A percentile compares a stretch with the other conserved stretches of the same genome.
Evolutionary conservation across 495 filamentous ascomycete genomes (phyloP).

Genomic region (Penicillium paxilli): DNA sequence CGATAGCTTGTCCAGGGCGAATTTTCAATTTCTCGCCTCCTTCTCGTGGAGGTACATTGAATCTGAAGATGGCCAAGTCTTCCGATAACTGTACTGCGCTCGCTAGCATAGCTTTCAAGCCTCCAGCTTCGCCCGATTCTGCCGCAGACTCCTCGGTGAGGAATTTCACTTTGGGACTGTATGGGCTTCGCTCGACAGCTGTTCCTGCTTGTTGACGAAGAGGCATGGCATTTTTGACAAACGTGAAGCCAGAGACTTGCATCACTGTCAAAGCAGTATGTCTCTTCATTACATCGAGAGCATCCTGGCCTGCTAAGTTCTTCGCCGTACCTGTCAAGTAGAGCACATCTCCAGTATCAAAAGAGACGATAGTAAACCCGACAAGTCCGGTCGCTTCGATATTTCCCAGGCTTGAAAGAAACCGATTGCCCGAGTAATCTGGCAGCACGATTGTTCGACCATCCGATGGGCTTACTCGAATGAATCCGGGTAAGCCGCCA

Average conservation of each 20-base stretch:
- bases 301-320: constrained; percentile 9
- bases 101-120: constrained; percentile 3
- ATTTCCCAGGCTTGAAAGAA: constrained; percentile 18
- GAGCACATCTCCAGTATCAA: constrained; percentile 16
- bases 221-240: constrained; percentile 14
- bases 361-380: constrained; percentile 16
- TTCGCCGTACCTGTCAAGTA: constrained; percentile 17
- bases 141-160: constrained; percentile 10
- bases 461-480: constrained; percentile 17
- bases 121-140: not conserved
- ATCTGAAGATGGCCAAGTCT: constrained; percentile 15
- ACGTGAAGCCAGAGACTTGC: constrained; percentile 14
- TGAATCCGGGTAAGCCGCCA: constrained; percentile 15
- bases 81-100: constrained; percentile 7
- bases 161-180: constrained; percentile 20
- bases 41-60: constrained; percentile 2
- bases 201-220: constrained; percentile 13
- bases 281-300: constrained; percentile 13
- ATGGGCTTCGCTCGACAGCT: constrained; percentile 16
- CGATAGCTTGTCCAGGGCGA: constrained; percentile 16
- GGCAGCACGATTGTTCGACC: constrained; percentile 18
- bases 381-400: constrained; percentile 15
- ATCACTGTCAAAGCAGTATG: constrained; percentile 13
- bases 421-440: constrained; percentile 20
- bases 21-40: constrained; percentile 6